phyloP scores from a whole-genome alignment of 2,329 filamentous ascomycete genomes.

The Colletotrichum sp. region DNA sequence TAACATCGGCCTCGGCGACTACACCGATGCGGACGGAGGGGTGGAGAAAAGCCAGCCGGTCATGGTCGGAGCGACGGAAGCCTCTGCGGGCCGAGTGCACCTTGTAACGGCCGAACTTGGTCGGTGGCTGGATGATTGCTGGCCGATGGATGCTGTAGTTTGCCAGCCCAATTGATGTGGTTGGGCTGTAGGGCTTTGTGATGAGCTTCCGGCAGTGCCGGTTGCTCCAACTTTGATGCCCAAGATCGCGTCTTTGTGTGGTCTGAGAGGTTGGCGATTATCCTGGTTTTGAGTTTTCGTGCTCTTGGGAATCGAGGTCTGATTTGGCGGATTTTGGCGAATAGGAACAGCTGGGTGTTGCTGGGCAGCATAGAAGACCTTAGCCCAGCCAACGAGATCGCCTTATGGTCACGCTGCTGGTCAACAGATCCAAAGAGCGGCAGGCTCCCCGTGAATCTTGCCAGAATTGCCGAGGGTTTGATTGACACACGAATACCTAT shows the following conservation, averaged over 20 bases:
- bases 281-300: background rate
- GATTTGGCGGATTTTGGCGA: background rate
- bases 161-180: background rate
- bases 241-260: background rate
- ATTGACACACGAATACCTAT: fast-evolving
- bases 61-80: background rate
- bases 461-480: fast-evolving
- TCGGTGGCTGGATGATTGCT: background rate
- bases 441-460: background rate
- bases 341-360: background rate
- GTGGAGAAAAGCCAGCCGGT: background rate
- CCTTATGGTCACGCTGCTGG: background rate
- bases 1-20: background rate
- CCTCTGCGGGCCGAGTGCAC: background rate
- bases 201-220: background rate
- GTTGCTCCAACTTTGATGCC: background rate
- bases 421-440: background rate
- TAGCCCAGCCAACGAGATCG: background rate
- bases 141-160: background rate
- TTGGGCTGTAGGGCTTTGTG: background rate
- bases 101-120: background rate
- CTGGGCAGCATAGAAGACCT: background rate
- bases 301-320: background rate
- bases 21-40: fast-evolving
- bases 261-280: background rate